Base-by-base conservation (phyloP, 73 alveolate genomes). In the Paramecium sonneborni region DNA sequence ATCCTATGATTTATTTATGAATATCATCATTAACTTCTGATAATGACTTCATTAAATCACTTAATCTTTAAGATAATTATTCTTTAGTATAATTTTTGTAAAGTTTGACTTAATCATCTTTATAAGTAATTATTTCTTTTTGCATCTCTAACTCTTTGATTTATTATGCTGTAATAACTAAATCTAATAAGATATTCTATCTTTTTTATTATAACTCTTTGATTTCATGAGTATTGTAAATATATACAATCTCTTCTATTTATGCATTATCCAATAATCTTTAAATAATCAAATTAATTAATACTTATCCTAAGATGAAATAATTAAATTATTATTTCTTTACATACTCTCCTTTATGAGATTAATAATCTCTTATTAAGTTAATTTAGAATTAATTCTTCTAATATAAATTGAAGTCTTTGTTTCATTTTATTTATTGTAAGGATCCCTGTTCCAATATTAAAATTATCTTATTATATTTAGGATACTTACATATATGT, bases 361-460 rank as follows among this genome's bases (percentile, higher is more conserved):
- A 38, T 38, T 21, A 9, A 30, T 5, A 3, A 79, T 79, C 9
- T 79, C 90, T 10, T 43, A 1, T 79, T 38, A 5, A 5, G 74
- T n/a, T 4, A 79, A n/a, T 24, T 79, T 79, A 1, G 34, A 38
- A 21, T n/a, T 28, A 23, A 79, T 37, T 3, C 28, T 46, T 79
- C 55, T 39, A 18, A 79, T 39, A 43, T 79, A 79, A 6, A 79
- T 34, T 20, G 90, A 79, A 21, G 26, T 79, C 2, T 6, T 38
- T 1, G 46, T 44, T 43, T 79, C 90, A 79, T 79, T 9, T 24
- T 24, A 21, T n/a, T 44, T 1, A 44, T 79, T n/a, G n/a, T 30
- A 23, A 1, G 69, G 90, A 23, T 79, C 90, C 28, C 55, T 43
- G 41, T 79, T 18, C 69, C 72, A 79, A 43, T 79, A 79, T 37